phyloP scores from a whole-genome alignment of 192 early-diverging fungal species.

The Hyaloraphidium curvatum region DNA sequence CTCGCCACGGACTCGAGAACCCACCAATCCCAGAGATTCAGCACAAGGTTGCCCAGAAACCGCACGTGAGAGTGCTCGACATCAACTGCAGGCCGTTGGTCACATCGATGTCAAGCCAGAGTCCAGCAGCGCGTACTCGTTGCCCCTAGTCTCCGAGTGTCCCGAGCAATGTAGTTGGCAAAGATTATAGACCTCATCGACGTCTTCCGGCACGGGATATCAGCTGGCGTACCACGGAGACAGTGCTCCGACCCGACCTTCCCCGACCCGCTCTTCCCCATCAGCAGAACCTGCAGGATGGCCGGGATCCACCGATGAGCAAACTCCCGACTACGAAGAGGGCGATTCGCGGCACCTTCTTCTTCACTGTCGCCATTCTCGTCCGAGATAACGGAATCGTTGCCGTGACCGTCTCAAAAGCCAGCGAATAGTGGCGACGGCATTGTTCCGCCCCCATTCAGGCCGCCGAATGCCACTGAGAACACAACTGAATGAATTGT shows the following conservation, averaged over 20 bases:
- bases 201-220: conserved; percentile 38
- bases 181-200: conserved; percentile 99
- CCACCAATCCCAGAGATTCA: conserved; percentile 99
- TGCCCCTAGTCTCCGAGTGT: conserved; percentile 85
- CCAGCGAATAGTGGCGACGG: too few relatives aligned
- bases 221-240: neutral
- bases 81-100: conserved; percentile 40
- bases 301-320: too few relatives aligned
- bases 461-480: too few relatives aligned
- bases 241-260: too few relatives aligned
- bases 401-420: too few relatives aligned
- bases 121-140: conserved; percentile 39
- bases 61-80: conserved; percentile 92
- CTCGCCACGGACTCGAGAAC: too few relatives aligned
- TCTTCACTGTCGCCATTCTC: too few relatives aligned
- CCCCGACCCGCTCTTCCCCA: conserved; percentile 91
- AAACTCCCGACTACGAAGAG: too few relatives aligned
- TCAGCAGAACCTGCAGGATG: conserved; percentile 64
- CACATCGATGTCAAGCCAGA: neutral
- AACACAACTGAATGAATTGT: too few relatives aligned
- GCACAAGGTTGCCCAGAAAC: conserved; percentile 82
- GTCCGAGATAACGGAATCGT: too few relatives aligned
- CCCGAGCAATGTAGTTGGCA: conserved; percentile 85
- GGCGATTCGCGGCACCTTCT: too few relatives aligned
- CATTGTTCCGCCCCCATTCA: too few relatives aligned